phyloP scores from a whole-genome alignment of 345 rosid genomes.

The Raphanus sativus region DNA sequence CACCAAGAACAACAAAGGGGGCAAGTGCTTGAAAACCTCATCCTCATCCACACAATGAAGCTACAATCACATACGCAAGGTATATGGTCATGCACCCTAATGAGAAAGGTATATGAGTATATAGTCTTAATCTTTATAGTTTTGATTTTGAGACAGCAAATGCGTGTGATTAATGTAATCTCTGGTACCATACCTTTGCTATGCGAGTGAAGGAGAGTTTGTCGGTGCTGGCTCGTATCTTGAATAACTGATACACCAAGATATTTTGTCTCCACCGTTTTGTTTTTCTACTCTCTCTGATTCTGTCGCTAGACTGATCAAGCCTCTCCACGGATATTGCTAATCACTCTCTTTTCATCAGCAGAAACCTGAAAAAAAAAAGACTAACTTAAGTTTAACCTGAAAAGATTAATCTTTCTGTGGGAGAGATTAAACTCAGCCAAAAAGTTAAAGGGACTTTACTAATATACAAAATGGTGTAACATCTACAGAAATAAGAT shows the following conservation, averaged over 20 bases:
- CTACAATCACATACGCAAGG: neutral
- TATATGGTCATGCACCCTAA: neutral
- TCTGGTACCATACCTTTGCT: constrained; percentile 46
- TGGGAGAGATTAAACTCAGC: no score
- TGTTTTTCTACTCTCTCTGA: constrained; percentile 80
- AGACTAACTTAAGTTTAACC: neutral
- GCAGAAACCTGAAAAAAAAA: constrained; percentile 51
- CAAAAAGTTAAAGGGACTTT: no score
- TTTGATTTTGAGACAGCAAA: neutral
- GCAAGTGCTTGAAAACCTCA: constrained; percentile 31
- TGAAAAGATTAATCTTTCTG: no score
- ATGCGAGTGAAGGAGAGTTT: constrained; percentile 77
- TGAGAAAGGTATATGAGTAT: neutral
- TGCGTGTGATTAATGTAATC: neutral
- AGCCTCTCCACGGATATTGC: constrained; percentile 72
- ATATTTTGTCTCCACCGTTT: constrained; percentile 61
- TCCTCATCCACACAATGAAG: neutral
- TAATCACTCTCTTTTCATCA: constrained; percentile 66
- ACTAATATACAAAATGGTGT: no score
- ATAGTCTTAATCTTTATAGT: neutral
- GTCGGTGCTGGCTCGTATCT: constrained; percentile 82
- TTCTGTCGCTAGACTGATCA: constrained; percentile 67
- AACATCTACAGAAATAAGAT: no score
- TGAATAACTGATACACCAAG: constrained; percentile 82
- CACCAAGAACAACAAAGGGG: constrained; percentile 7